Base-by-base conservation (phyloP, 2,329 filamentous ascomycete species). In the Mycocentrospora acerina region DNA sequence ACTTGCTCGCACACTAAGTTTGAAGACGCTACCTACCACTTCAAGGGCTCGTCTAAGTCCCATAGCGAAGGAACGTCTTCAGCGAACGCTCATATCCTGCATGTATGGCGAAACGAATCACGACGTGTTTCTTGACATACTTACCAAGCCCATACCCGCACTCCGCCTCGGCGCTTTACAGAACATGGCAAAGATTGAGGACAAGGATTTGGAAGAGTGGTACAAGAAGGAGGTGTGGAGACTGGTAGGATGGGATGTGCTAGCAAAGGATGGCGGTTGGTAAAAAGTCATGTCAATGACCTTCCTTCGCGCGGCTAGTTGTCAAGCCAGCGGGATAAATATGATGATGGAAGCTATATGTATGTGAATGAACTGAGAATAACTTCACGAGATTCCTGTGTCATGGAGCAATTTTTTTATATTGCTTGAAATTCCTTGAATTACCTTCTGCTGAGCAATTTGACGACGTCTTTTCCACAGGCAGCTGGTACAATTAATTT, bases 141-240 rank as follows among this genome's bases (percentile, higher is more conserved):
- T 73, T 29, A 64, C 62, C 8, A 71, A 68, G 56, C 72, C 72
- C 10, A 35, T 43, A 17, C 51, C 53, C 13, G 29, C 37, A 12
- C 42, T 54, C 14, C 45, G 48, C 15, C 37, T 45, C 1, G 50
- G 32, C n/a, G 57, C 42, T 7, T 35, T 62, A 15, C 57, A 57
- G 11, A 53, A 53, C 5, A 54, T 66, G 7, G 62, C 64, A 1
- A 68, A 67, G 34, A 43, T 70, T 1, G 66, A 67, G 4, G 64
- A 73, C 18, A 53, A 63, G 12, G 59, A 72, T 7, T 66, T 73
- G 4, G 52, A 69, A 3, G 72, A 78, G 12, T 80, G 77, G 76
- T 82, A 80, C 48, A 70, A 72, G 36, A 69, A 71, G 38, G 74
- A 81, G 47, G 59, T 82, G 2, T 83, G 80, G 80, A 62, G 69